Evolutionary conservation across 345 rosid genomes (phyloP).

Genomic region (Orychophragmus violaceus): DNA sequence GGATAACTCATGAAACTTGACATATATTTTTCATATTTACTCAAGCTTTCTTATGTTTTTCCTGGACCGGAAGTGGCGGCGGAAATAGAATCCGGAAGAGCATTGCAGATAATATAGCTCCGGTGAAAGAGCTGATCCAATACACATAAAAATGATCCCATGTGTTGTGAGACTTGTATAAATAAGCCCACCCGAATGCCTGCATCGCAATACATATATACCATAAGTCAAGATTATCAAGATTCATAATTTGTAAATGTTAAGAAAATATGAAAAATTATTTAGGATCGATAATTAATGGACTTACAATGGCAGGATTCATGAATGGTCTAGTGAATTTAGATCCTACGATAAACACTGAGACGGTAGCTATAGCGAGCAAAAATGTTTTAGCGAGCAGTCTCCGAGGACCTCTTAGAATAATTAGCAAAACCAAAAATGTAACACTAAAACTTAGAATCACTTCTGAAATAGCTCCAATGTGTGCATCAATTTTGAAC

Average conservation of each 20-base stretch:
- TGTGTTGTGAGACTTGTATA: conserved; percentile 70
- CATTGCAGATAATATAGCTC: conserved; percentile 75
- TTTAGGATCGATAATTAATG: neutral
- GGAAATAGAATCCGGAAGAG: conserved; percentile 61
- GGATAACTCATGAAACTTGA: neutral
- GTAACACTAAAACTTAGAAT: conserved; percentile 68
- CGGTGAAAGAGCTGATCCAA: conserved; percentile 84
- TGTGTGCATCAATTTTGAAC: conserved; percentile 65
- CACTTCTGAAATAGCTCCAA: conserved; percentile 88
- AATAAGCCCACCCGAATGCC: conserved; percentile 97
- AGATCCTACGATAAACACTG: conserved; percentile 52
- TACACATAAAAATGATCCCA: conserved; percentile 93
- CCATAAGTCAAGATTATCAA: neutral
- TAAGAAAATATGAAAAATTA: neutral
- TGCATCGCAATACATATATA: conserved; percentile 26
- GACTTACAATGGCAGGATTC: conserved; percentile 98
- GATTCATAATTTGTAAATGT: neutral
- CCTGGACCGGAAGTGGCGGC: conserved; percentile 24
- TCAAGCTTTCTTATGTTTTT: conserved; percentile 62
- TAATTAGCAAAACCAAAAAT: conserved; percentile 58
- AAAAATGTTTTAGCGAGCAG: conserved; percentile 47
- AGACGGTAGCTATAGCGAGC: conserved; percentile 61
- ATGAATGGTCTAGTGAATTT: conserved; percentile 84
- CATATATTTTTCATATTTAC: neutral
- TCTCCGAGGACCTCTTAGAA: conserved; percentile 69